A percentile compares a stretch with the other conserved stretches of the same genome.
Conservation (phyloP, 495 filamentous ascomycete species). For the Aspergillus bridgeri region DNA sequence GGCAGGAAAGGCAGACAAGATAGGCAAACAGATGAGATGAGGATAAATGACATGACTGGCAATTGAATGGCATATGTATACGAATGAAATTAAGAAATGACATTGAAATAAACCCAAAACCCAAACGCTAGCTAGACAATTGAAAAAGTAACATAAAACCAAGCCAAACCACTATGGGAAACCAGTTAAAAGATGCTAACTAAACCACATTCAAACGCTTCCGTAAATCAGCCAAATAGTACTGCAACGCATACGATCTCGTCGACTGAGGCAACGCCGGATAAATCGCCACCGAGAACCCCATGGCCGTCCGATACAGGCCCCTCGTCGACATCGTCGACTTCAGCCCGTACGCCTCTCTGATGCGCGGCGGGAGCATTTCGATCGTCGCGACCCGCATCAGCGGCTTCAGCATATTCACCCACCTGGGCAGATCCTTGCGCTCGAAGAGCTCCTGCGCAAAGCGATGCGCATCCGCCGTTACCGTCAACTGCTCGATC, state of each 20-base stretch:
- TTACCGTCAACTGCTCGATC: slow-evolving; percentile 29
- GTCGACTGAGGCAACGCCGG: slow-evolving; percentile 34
- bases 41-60: slow-evolving; percentile 2
- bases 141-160: slow-evolving; percentile 11
- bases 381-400: slow-evolving; percentile 35
- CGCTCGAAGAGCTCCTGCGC: slow-evolving; percentile 28
- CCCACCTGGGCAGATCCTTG: slow-evolving; percentile 32
- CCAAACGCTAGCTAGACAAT: background rate
- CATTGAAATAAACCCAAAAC: background rate
- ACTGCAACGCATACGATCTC: slow-evolving; percentile 29
- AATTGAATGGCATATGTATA: background rate
- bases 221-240: slow-evolving; percentile 30
- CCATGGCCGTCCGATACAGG: slow-evolving; percentile 37
- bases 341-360: slow-evolving; percentile 38
- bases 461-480: slow-evolving; percentile 31
- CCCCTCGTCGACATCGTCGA: slow-evolving; percentile 30
- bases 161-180: slow-evolving; percentile 7
- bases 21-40: background rate
- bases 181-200: slow-evolving; percentile 11
- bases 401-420: slow-evolving; percentile 33
- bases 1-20: no score
- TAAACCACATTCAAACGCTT: slow-evolving; percentile 30
- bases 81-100: slow-evolving; percentile 1
- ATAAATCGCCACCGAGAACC: slow-evolving; percentile 36
- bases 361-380: slow-evolving; percentile 37